Percentiles rank a stretch among this genome's conserved stretches.
phyloP scores from a whole-genome alignment of 2,329 filamentous ascomycete genomes.

The Monosporascus ibericus region DNA sequence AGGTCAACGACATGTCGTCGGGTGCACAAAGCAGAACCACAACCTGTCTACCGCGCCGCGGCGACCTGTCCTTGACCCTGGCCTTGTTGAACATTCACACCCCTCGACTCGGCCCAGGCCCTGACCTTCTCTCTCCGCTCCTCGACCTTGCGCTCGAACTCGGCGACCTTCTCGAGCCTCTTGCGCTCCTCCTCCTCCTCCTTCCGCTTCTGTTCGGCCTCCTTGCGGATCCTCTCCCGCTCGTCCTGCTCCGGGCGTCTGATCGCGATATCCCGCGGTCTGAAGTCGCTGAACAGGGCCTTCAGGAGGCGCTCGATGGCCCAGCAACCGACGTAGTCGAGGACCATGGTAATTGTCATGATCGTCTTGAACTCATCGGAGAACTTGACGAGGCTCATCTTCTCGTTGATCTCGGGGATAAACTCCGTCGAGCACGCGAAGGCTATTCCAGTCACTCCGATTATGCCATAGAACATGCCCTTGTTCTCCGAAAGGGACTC shows the following conservation, averaged over 20 bases:
- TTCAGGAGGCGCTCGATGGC: slow-evolving; percentile 84
- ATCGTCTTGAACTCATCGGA: slow-evolving; percentile 80
- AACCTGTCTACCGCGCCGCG: not conserved
- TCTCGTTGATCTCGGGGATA: slow-evolving; percentile 88
- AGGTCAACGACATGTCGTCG: slow-evolving; percentile 1
- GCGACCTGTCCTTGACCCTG: slow-evolving; percentile 4
- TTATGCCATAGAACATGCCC: slow-evolving; percentile 96
- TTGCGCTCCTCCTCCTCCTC: slow-evolving; percentile 46
- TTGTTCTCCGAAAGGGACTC: slow-evolving; percentile 93
- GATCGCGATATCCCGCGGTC: slow-evolving; percentile 86
- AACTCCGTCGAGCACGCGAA: slow-evolving; percentile 95
- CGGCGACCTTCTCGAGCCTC: slow-evolving; percentile 48
- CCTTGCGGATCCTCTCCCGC: slow-evolving; percentile 65
- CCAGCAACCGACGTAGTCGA: slow-evolving; percentile 85
- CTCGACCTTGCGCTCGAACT: slow-evolving; percentile 53
- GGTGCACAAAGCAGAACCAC: too few species aligned
- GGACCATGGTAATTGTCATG: slow-evolving; percentile 76
- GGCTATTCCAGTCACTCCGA: slow-evolving; percentile 82
- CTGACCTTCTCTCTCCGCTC: slow-evolving; percentile 43
- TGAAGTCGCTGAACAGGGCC: slow-evolving; percentile 79
- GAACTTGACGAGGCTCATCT: slow-evolving; percentile 89
- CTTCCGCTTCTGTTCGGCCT: slow-evolving; percentile 45
- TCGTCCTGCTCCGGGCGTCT: slow-evolving; percentile 80
- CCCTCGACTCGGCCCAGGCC: slow-evolving; percentile 35
- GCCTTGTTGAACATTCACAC: not conserved